These are phyloP conservation scores for Tolypocladium inflatum DNA, from an alignment of 2,329 filamentous ascomycete genomes.

Conservation along the genomic window DNA sequence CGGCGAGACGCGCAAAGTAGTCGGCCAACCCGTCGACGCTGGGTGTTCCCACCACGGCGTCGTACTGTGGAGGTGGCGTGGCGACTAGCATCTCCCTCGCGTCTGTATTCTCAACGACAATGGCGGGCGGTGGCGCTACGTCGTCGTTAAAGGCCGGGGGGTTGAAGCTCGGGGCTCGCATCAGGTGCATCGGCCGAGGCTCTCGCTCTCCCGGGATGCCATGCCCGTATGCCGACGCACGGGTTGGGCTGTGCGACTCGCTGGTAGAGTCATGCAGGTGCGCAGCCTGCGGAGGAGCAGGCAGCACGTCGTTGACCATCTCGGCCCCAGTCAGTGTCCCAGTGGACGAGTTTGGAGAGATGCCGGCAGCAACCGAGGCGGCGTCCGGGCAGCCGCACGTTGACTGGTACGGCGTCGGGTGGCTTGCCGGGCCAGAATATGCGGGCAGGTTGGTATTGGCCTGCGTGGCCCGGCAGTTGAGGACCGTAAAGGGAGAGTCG, in stretches of 20 bases:
- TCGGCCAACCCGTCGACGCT: constrained; percentile 67
- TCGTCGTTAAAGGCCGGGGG: constrained; percentile 83
- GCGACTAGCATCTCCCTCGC: constrained; percentile 30
- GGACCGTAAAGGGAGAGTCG: constrained; percentile 87
- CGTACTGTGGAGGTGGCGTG: constrained; percentile 80
- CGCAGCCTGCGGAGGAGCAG: constrained; percentile 44
- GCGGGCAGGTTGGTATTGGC: constrained; percentile 79
- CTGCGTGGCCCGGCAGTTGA: constrained; percentile 87
- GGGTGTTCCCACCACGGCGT: constrained; percentile 61
- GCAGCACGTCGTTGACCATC: constrained; percentile 24
- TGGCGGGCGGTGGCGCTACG: constrained; percentile 25
- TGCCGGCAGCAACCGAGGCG: constrained; percentile 43
- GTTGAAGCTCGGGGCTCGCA: constrained; percentile 77
- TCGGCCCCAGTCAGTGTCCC: constrained; percentile 35
- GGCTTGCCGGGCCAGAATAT: constrained; percentile 50
- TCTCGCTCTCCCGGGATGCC: constrained; percentile 20
- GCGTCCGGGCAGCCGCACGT: constrained; percentile 47
- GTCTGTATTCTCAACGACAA: constrained; percentile 11
- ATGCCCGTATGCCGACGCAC: constrained; percentile 2
- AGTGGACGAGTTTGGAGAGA: constrained; percentile 57
- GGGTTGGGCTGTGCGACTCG: constrained; percentile 9
- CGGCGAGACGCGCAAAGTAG: constrained; percentile 74
- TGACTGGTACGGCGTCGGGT: constrained; percentile 33
- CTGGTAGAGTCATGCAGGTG: constrained; percentile 30
- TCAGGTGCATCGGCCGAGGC: constrained; percentile 70